Base-by-base conservation (phyloP, 1,284 basidiomycete species). In the Cronartium quercuum region DNA sequence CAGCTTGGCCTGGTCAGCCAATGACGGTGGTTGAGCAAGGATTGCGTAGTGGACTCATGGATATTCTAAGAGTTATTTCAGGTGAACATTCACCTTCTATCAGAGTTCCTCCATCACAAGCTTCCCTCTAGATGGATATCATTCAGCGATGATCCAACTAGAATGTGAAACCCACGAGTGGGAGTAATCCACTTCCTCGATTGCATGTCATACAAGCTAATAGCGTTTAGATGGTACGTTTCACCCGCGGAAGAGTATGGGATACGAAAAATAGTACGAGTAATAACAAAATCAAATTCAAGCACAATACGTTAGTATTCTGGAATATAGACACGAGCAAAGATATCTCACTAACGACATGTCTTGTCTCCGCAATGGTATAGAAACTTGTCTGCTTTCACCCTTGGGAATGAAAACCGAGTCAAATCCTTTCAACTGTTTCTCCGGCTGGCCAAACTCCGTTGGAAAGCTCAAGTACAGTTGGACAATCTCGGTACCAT, bases 401-500 rank as follows among this genome's bases (percentile, higher is more conserved):
- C 76, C 76, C 21, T 74, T 15, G 37, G 68, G 6, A 18, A 79
- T 51, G 37, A 75, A 76, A 34, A 78, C 47, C 69, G 77, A 76
- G n/a, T 79, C 77, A 63, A 80, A 80, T n/a, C 79, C 79, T 44
- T 79, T 70, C 6, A 80, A 76, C 2, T 75, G 75, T 75, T 76
- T 78, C 47, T 78, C 40, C 34, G 78, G 78, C 51, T 76, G 74
- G 12, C 77, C 66, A 18, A 63, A 29, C 10, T 62, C 18, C 13
- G 35, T 15, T 21, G 73, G 73, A 58, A 75, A 75, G 24, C 41
- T 37, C n/a, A 75, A 38, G 21, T 75, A 75, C 6, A 75, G 37
- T 60, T 85, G 85, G 0, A 82, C 82, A 1, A 85, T 84, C 71
- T 84, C 84, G 29, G 80, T 81, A 0, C 81, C 85, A 0, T 75